phyloP scores from a whole-genome alignment of 192 early-diverging fungal genomes.

The Entophlyctis helioformis region DNA sequence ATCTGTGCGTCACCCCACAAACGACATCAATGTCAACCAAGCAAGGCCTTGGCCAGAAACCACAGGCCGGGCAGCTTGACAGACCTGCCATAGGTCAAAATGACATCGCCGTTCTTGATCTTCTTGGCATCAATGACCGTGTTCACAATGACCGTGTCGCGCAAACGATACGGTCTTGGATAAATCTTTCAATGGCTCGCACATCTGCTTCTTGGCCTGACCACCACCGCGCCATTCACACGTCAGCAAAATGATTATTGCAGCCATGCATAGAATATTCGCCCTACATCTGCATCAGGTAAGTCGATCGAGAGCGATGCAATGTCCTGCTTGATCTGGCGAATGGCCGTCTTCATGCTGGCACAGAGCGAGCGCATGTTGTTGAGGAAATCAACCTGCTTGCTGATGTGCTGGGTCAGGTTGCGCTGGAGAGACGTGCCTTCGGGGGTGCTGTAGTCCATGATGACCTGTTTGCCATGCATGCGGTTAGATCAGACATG shows the following conservation, averaged over 20 bases:
- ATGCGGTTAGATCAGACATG: not conserved
- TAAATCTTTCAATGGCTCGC: conserved; percentile 75
- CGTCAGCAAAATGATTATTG: no score
- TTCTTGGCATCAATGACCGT: conserved; percentile 59
- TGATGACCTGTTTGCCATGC: conserved; percentile 51
- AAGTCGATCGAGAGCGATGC: conserved; percentile 60
- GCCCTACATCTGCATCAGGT: conserved; percentile 74
- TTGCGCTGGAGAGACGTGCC: conserved; percentile 66
- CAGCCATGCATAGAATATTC: no score
- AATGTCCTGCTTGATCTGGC: conserved; percentile 81
- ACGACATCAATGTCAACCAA: no score
- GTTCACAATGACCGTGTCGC: conserved; percentile 67
- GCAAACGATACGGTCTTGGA: conserved; percentile 80
- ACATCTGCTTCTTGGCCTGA: conserved; percentile 61
- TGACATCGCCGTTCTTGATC: conserved; percentile 84
- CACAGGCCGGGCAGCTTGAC: no score
- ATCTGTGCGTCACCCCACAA: conserved; percentile 29
- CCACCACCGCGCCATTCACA: no score
- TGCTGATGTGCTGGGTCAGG: conserved; percentile 68
- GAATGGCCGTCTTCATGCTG: conserved; percentile 87
- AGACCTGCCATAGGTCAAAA: conserved; percentile 83
- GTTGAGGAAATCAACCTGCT: conserved; percentile 83
- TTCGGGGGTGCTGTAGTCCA: conserved; percentile 81
- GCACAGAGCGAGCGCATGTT: conserved; percentile 77
- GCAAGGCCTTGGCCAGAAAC: no score